These are phyloP conservation scores for Shiraia sp. DNA, from an alignment of 2,329 filamentous ascomycete genomes.

Conservation along the genomic window DNA sequence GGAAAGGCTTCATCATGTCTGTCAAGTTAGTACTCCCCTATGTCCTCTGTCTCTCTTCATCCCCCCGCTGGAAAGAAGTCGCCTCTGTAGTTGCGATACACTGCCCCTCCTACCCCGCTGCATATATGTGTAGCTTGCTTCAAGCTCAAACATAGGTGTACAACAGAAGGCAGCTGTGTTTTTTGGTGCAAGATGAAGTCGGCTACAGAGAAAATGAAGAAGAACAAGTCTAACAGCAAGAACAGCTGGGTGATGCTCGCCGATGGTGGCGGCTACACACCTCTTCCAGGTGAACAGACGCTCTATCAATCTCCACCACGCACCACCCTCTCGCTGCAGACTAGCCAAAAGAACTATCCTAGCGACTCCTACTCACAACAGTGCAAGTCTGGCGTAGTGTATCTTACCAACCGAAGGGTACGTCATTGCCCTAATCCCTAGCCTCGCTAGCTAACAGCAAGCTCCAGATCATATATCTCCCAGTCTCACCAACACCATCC, in stretches of 20 bases:
- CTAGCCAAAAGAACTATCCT: constrained; percentile 67
- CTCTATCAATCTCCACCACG: constrained; percentile 80
- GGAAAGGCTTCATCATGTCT: constrained; percentile 37
- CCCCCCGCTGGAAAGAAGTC: background rate
- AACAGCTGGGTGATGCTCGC: constrained; percentile 91
- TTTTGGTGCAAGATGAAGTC: constrained; percentile 7
- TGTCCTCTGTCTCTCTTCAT: background rate
- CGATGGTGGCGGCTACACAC: constrained; percentile 72
- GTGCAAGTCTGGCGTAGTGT: constrained; percentile 74
- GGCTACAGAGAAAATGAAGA: constrained; percentile 21
- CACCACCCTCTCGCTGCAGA: constrained; percentile 75
- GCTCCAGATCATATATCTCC: constrained; percentile 83
- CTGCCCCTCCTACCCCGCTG: constrained; percentile 14
- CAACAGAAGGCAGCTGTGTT: too few relatives aligned
- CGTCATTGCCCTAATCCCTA: constrained; percentile 31
- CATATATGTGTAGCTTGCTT: constrained; percentile 7
- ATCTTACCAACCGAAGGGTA: constrained; percentile 85
- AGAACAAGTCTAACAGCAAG: constrained; percentile 38
- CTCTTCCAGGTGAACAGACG: constrained; percentile 80
- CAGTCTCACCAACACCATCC: constrained; percentile 65
- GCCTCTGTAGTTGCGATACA: constrained; percentile 3
- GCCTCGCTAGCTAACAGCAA: constrained; percentile 6
- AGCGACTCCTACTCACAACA: constrained; percentile 69
- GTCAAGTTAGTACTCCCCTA: constrained; percentile 43
- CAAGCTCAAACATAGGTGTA: constrained; percentile 1